Evolutionary conservation across 2,329 filamentous ascomycete genomes (phyloP), one percentile per base, ranked within the genome.

Genomic region (Sporothrix brunneoviolacea): DNA sequence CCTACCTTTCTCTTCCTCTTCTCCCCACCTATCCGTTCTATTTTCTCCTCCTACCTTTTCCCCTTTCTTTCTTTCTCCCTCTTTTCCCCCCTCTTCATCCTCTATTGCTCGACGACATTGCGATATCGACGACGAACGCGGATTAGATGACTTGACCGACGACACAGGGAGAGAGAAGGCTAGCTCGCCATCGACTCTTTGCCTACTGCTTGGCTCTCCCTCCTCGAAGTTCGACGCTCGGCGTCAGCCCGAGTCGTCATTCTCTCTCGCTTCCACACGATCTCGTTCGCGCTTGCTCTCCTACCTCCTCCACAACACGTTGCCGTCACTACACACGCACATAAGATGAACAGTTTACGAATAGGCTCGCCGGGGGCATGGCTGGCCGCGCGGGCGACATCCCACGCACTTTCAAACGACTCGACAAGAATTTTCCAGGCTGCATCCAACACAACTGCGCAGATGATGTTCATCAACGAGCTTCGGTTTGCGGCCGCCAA

Each of bases 401-500:
- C 46, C 33, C 52, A 48, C 46, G 45, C 51, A 47, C 35, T 47
- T 51, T 47, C 53, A 40, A 48, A 52, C 30, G 43, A 38, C 27
- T 52, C 57, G 30, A 56, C 44, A 19, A 51, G 51, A 18, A 8
- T 58, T n/a, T 60, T 57, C 48, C 60, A 61, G 53, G 36, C 57
- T 19, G 55, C 56, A 4, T 53, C 53, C 37, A 78, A 75, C 60
- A 71, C 73, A 6, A 68, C 70, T 35, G 64, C 69, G 35, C 60
- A 61, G 36, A n/a, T n/a, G n/a, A n/a, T n/a, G n/a, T 59, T 77
- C 54, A 70, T 76, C 57, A 75, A 76, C 58, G 62, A 77, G 55
- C 69, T 80, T 57, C 70, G 67, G 52, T 76, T 79, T 55, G 70
- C 72, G 27, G 70, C 73, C 15, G 73, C 73, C 55, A 80, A 74